phyloP scores from a whole-genome alignment of 352 stramenopile genomes.

The Phytophthora podocarpi region DNA sequence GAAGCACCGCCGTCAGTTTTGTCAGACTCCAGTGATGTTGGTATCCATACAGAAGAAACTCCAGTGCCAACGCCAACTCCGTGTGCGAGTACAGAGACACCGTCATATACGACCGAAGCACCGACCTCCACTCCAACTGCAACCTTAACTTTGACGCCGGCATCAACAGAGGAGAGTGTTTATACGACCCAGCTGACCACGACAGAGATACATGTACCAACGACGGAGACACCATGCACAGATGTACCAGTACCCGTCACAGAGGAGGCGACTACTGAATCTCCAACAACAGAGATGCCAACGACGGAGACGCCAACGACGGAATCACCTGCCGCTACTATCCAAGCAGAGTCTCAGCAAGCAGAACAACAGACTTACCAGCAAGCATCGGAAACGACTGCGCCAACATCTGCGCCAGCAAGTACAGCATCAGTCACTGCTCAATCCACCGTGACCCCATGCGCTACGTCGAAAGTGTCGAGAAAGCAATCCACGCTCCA shows the following conservation, averaged over 20 bases:
- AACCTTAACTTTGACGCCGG: too few species aligned
- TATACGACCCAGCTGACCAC: neutral
- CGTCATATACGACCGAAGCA: constrained; percentile 2
- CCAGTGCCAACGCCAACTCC: constrained; percentile 3
- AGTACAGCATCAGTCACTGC: neutral
- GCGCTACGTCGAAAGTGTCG: too few species aligned
- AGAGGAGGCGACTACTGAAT: neutral
- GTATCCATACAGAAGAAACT: neutral
- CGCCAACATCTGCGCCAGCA: neutral
- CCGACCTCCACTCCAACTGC: constrained; percentile 13
- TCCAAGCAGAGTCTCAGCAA: constrained; percentile 4
- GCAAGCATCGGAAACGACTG: neutral
- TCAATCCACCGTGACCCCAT: neutral
- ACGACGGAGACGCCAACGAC: too few species aligned
- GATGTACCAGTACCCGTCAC: neutral
- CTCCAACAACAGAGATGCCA: neutral
- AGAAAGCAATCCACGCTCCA: constrained; percentile 8
- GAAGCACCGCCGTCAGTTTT: neutral
- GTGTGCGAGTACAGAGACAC: neutral
- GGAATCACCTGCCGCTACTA: neutral
- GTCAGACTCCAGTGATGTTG: neutral
- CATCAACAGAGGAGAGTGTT: constrained; percentile 3
- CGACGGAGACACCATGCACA: neutral
- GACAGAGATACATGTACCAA: too few species aligned
- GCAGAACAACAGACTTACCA: neutral